Percentiles rank a stretch among this genome's conserved stretches.
phyloP scores from a whole-genome alignment of 805 yeast species.

The Dipodascopsis uninucleata region DNA sequence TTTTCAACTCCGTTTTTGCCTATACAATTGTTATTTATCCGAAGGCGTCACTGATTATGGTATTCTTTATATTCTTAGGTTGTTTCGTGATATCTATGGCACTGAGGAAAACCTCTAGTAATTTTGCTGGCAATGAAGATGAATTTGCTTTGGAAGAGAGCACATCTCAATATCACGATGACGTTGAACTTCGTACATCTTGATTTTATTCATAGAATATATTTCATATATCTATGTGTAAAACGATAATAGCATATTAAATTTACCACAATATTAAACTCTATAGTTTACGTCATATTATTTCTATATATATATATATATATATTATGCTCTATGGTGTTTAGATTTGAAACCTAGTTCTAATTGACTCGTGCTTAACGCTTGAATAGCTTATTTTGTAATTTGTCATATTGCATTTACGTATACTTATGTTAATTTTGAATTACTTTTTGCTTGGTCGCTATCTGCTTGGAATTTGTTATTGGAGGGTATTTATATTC shows the following conservation, averaged over 20 bases:
- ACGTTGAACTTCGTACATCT: no score
- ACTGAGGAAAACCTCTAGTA: not conserved
- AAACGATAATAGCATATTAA: not conserved
- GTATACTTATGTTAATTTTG: not conserved
- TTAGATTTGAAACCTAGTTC: not conserved
- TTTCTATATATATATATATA: not conserved
- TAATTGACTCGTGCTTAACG: not conserved
- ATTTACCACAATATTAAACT: no score
- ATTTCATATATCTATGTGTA: constrained; percentile 5
- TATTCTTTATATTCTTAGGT: not conserved
- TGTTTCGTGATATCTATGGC: not conserved
- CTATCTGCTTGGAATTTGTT: not conserved
- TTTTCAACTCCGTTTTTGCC: constrained; percentile 20
- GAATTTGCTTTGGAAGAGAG: not conserved
- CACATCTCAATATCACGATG: not conserved
- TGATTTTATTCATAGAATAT: no score
- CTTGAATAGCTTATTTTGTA: not conserved
- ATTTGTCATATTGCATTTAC: constrained; percentile 6
- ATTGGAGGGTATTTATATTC: not conserved
- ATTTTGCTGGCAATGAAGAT: no score
- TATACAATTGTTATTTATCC: constrained; percentile 21
- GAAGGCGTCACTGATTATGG: constrained; percentile 11
- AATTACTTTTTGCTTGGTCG: not conserved
- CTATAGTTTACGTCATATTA: no score
- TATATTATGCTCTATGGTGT: not conserved